Conservation (phyloP, 108 stramenopile species). For the Conticribra weissflogii region DNA sequence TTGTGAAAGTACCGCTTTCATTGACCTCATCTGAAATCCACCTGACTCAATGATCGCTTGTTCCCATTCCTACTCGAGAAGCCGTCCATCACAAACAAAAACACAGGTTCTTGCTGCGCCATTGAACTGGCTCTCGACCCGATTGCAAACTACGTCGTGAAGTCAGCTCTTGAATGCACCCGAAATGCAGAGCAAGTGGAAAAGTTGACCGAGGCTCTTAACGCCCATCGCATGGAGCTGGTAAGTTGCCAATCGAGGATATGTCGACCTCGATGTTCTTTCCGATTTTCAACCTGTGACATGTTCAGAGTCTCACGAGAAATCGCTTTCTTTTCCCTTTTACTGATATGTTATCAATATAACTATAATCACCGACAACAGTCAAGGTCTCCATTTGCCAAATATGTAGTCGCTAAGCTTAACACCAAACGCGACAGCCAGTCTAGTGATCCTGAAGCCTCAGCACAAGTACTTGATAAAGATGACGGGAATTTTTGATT, state of each 20-base stretch:
- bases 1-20: background rate
- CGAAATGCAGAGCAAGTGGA: slow-evolving; percentile 19
- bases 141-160: slow-evolving; percentile 95
- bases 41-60: slow-evolving; percentile 23
- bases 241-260: slow-evolving; percentile 5
- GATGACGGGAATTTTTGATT: background rate
- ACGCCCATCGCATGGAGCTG: slow-evolving; percentile 32
- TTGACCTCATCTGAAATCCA: background rate
- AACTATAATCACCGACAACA: no score
- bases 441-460: slow-evolving; percentile 1
- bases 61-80: slow-evolving; percentile 20
- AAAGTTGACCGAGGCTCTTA: slow-evolving; percentile 20
- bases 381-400: slow-evolving; percentile 81
- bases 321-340: background rate
- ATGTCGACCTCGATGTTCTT: background rate
- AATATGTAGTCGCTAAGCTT: slow-evolving; percentile 73
- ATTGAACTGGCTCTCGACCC: slow-evolving; percentile 92
- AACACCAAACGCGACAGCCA: slow-evolving; percentile 10
- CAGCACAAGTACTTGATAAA: slow-evolving; percentile 1
- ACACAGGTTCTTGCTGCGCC: slow-evolving; percentile 60
- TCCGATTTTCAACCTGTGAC: slow-evolving; percentile 1
- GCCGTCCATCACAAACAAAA: slow-evolving; percentile 5
- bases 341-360: slow-evolving; percentile 1
- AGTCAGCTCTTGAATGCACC: slow-evolving; percentile 46
- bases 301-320: background rate